Evolutionary conservation across 78 protist species (phyloP).

Genomic region (Dictyostelium intermedium): DNA sequence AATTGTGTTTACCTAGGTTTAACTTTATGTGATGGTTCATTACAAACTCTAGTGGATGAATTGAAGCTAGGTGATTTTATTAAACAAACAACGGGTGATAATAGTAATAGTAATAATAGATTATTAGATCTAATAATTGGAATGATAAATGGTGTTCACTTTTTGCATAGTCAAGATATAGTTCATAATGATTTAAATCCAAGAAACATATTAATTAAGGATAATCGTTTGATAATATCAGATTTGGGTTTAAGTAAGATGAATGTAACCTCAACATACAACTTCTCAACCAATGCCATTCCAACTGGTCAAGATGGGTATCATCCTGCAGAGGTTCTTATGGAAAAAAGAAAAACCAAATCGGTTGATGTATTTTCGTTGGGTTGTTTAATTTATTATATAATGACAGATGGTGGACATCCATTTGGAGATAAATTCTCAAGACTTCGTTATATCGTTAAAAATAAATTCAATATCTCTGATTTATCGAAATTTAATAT

Average conservation of each 20-base stretch:
- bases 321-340: constrained; percentile 57
- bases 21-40: constrained; percentile 51
- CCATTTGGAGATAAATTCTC: constrained; percentile 62
- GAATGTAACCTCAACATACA: background rate
- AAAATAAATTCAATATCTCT: background rate
- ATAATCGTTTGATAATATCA: constrained; percentile 4
- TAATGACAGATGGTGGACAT: constrained; percentile 29
- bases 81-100: background rate
- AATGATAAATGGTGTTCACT: constrained; percentile 22
- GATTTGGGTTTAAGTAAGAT: constrained; percentile 63
- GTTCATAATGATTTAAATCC: constrained; percentile 75
- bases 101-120: background rate
- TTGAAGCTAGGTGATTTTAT: background rate
- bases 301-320: constrained; percentile 64
- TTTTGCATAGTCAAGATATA: constrained; percentile 19
- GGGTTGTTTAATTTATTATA: constrained; percentile 37
- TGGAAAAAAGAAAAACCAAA: constrained; percentile 38
- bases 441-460: constrained; percentile 14
- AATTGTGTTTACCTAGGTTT: constrained; percentile 38
- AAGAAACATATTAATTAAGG: constrained; percentile 42
- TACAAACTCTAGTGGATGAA: constrained; percentile 8
- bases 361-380: constrained; percentile 54
- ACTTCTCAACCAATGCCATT: background rate
- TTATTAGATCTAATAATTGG: background rate
- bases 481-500: background rate